Evolutionary conservation across 345 rosid genomes (phyloP).

Genomic region (rapeseed (Brassica napus)): DNA sequence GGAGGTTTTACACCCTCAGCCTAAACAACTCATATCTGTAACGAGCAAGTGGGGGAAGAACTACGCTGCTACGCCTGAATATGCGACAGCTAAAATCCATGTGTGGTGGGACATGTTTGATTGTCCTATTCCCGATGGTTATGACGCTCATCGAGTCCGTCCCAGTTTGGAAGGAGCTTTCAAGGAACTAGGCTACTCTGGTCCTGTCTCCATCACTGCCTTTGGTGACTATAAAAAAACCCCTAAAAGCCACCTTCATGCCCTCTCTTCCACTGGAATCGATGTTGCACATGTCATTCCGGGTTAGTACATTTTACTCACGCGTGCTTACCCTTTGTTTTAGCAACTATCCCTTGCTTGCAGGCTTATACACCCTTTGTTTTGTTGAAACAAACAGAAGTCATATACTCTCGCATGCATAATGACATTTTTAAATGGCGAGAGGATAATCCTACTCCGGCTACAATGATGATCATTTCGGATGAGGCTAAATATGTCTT

Average conservation of each 20-base stretch:
- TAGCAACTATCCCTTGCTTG: no score
- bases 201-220: background rate
- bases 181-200: background rate
- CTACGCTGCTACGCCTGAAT: background rate
- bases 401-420: no score
- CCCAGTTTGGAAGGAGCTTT: background rate
- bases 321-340: no score
- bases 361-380: no score
- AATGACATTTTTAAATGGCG: no score
- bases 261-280: no score
- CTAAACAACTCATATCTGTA: background rate
- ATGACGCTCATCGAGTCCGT: background rate
- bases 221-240: background rate
- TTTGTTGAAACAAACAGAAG: no score
- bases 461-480: no score
- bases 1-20: background rate
- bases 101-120: constrained; percentile 14
- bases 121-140: background rate
- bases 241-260: background rate
- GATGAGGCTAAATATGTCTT: no score
- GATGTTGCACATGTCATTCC: no score
- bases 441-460: no score
- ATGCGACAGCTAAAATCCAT: background rate
- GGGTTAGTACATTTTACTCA: no score
- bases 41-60: background rate